Evolutionary conservation across 176 grass and related monocot species (phyloP), one percentile per base, ranked within the genome.

Genomic region (Lolium rigidum): DNA sequence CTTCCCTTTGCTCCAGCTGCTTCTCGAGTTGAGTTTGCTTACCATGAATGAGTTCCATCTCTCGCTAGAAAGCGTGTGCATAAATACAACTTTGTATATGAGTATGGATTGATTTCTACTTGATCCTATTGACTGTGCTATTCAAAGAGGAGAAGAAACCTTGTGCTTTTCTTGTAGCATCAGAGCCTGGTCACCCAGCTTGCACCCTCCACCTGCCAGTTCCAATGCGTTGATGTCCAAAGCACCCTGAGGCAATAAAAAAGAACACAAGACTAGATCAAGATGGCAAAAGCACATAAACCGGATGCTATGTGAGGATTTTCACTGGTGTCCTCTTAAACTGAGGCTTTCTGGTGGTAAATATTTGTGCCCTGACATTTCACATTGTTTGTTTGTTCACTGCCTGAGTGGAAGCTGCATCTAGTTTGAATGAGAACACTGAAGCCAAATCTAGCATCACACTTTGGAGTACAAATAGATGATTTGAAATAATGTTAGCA

Each of bases 1-100:
- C 31, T 65, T 86, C 46, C 54, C 24, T 82, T 52, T 86, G 84
- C 46, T 83, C 44, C 64, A 86, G 64, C 46, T 86, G 79, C 79
- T 70, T 64, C 79, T 90, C 52, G 46, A 86, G 46, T 44, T 83
- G 63, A 35, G 17, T 5, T 72, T 64, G 3, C 69, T 78, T 90
- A 21, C 31, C 12, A 26, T 43, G 61, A 35, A 82, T 64, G 37
- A 31, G 21, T 31, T 82, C 44, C 83, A 82, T 90, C 12, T 90
- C 83, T 52, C 82, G 44, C 88, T 90, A 52, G 14, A 82, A 59
- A 22, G 1, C 12, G 37, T 80, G 10, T 26, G 13, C 13, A 62
- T 6, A 70, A 39, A 21, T 15, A 22, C 22, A 46, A 46, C 13
- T 43, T 15, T 14, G 28, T 31, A 31, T 31, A 31, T 31, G 28